Conservation (phyloP, 1,284 basidiomycete genomes). For the Fistulina hepatica region DNA sequence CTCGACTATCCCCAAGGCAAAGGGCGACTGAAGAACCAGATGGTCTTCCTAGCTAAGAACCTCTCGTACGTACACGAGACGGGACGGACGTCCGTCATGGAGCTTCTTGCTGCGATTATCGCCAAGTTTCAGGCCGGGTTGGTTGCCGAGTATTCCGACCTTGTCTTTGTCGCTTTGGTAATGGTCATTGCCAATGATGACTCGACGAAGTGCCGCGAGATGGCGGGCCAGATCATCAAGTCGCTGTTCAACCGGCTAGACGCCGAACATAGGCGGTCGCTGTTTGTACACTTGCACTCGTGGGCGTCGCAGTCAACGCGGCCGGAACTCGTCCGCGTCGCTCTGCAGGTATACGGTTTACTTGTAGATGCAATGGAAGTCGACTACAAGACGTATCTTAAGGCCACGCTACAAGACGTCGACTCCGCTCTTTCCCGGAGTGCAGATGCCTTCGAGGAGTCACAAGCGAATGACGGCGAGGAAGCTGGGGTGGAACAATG, state of each 20-base stretch:
- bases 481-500: too few species aligned
- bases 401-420: conserved; percentile 51
- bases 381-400: conserved; percentile 37
- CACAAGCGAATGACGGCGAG: conserved; percentile 46
- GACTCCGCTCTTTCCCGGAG: conserved; percentile 39
- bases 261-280: conserved; percentile 42
- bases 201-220: conserved; percentile 78
- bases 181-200: conserved; percentile 93
- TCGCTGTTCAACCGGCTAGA: conserved; percentile 62
- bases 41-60: conserved; percentile 92
- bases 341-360: conserved; percentile 75
- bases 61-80: conserved; percentile 86
- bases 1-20: conserved; percentile 98
- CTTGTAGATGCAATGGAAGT: conserved; percentile 55
- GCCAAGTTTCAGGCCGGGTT: conserved; percentile 76
- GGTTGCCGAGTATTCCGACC: conserved; percentile 75
- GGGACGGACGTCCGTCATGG: conserved; percentile 87
- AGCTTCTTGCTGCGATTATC: conserved; percentile 76
- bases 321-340: conserved; percentile 55
- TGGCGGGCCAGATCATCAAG: conserved; percentile 78
- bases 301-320: conserved; percentile 70
- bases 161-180: conserved; percentile 87
- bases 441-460: conserved; percentile 31
- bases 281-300: conserved; percentile 65
- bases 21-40: conserved; percentile 76